phyloP scores from a whole-genome alignment of 2,329 filamentous ascomycete species.

The Didymella sp. region DNA sequence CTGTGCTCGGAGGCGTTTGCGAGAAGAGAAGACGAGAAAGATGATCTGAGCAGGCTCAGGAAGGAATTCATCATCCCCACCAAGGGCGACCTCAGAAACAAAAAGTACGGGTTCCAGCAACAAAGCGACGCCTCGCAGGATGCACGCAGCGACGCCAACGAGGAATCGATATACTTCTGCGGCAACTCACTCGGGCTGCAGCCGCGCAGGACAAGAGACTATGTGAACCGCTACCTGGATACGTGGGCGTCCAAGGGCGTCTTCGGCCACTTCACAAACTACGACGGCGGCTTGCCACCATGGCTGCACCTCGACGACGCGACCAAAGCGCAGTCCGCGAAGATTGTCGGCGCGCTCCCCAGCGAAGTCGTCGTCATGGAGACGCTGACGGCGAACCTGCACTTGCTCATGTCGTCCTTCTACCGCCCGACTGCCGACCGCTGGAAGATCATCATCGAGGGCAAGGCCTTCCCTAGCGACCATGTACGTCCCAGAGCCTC shows the following conservation, averaged over 20 bases:
- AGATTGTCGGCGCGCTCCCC: slow-evolving; percentile 74
- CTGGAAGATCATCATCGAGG: slow-evolving; percentile 87
- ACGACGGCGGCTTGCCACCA: slow-evolving; percentile 71
- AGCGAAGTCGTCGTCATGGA: slow-evolving; percentile 88
- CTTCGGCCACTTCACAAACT: slow-evolving; percentile 77
- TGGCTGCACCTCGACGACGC: slow-evolving; percentile 84
- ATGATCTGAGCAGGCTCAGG: slow-evolving; percentile 55
- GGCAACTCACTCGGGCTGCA: slow-evolving; percentile 90
- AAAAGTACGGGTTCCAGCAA: slow-evolving; percentile 49
- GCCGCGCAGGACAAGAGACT: slow-evolving; percentile 69
- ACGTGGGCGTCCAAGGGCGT: slow-evolving; percentile 88
- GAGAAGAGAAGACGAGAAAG: slow-evolving; percentile 45
- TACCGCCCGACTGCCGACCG: slow-evolving; percentile 71
- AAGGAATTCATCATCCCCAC: slow-evolving; percentile 80
- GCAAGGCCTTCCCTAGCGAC: slow-evolving; percentile 88
- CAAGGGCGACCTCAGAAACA: slow-evolving; percentile 72
- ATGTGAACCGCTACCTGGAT: slow-evolving; percentile 75
- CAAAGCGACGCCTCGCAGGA: slow-evolving; percentile 15
- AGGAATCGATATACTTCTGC: slow-evolving; percentile 77
- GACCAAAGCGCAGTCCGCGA: slow-evolving; percentile 72
- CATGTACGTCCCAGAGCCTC: slow-evolving; percentile 59
- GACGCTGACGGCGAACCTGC: slow-evolving; percentile 80
- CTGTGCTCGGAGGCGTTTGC: slow-evolving; percentile 45
- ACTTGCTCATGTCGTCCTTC: slow-evolving; percentile 84
- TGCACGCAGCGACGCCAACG: slow-evolving; percentile 30